Conservation (phyloP, 495 filamentous ascomycete genomes). For the Lichina pygmaea region DNA sequence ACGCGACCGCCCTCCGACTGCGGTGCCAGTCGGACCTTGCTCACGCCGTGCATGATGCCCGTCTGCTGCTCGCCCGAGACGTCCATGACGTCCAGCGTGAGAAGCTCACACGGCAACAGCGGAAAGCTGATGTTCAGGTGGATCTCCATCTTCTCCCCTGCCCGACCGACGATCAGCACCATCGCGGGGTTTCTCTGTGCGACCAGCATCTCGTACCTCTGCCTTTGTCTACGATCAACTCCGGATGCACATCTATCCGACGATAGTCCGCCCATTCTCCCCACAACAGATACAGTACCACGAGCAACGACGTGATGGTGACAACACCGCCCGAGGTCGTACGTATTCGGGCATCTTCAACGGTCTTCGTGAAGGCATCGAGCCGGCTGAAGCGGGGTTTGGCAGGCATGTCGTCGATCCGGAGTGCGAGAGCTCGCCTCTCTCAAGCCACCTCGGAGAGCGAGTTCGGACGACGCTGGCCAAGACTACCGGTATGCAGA, state of each 20-base stretch:
- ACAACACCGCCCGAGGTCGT: slow-evolving; percentile 94
- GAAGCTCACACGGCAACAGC: slow-evolving; percentile 72
- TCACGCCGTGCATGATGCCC: slow-evolving; percentile 75
- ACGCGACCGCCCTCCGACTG: slow-evolving; percentile 47
- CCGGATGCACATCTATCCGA: slow-evolving; percentile 61
- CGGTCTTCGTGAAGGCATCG: slow-evolving; percentile 95
- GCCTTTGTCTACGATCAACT: slow-evolving; percentile 88
- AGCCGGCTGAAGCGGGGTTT: slow-evolving; percentile 74
- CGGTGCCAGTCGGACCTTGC: slow-evolving; percentile 56
- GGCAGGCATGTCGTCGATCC: slow-evolving; percentile 1
- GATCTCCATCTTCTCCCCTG: slow-evolving; percentile 94
- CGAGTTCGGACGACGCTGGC: too few relatives aligned
- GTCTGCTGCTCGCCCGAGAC: slow-evolving; percentile 89
- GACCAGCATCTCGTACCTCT: slow-evolving; percentile 31
- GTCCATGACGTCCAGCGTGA: slow-evolving; percentile 97
- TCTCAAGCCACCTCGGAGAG: not conserved
- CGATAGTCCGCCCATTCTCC: slow-evolving; percentile 91
- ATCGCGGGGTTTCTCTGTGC: not conserved
- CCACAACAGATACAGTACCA: slow-evolving; percentile 73
- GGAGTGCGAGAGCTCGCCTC: not conserved
- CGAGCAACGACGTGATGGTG: slow-evolving; percentile 64
- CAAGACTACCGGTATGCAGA: too few relatives aligned
- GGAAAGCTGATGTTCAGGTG: slow-evolving; percentile 96
- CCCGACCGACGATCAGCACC: not conserved
- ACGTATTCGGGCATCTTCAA: slow-evolving; percentile 88